Evolutionary conservation across 177 flowering plant species (phyloP), one percentile per base, ranked within the genome.

Genomic region (Vitis hybrid): DNA sequence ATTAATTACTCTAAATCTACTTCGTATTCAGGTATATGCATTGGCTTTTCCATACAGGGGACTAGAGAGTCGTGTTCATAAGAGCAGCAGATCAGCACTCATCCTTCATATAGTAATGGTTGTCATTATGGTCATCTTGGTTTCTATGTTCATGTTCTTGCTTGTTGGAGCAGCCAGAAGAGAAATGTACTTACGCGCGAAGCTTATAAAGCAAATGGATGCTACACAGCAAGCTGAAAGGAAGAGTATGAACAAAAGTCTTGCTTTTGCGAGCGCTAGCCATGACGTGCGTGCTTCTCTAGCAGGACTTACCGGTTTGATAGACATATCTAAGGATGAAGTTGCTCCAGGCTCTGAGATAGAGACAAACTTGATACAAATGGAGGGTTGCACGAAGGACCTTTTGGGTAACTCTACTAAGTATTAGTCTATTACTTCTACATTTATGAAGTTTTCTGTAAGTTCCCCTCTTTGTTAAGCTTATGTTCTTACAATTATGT

Each of bases 211-310:
- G 26, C 93, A 93, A 78, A 87, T 73, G 89, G 97, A 92, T 69
- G 84, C 90, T 16, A 89, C 95, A 5, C 83, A 80, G 69, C 94
- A 92, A 74, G 94, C 97, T 1, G 99, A 96, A 81, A 86, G 90
- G 31, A 92, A 87, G 77, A 89, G 89, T 59, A 83, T 84, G 88
- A 91, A 85, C 67, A 92, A 90, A 71, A 89, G 90, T 55, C 52
- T 65, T 5, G 98, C 98, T 12, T 86, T 88, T 59, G 89, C 97
- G 0, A 83, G 80, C 9, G 94, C 98, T 3, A 93, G 84, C 76
- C 99, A 96, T 69, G 99, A 96, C 18, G 75, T 96, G 11, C 87
- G 98, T 0, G 84, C 87, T 60, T 71, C 87, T 15, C 66, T 96
- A 19, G 91, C 92, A 7, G 82, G 81, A 12, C 78, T 96, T 50